These are phyloP conservation scores for Colletotrichum liriopes DNA, from an alignment of 2,329 filamentous ascomycete species.

Conservation along the genomic window DNA sequence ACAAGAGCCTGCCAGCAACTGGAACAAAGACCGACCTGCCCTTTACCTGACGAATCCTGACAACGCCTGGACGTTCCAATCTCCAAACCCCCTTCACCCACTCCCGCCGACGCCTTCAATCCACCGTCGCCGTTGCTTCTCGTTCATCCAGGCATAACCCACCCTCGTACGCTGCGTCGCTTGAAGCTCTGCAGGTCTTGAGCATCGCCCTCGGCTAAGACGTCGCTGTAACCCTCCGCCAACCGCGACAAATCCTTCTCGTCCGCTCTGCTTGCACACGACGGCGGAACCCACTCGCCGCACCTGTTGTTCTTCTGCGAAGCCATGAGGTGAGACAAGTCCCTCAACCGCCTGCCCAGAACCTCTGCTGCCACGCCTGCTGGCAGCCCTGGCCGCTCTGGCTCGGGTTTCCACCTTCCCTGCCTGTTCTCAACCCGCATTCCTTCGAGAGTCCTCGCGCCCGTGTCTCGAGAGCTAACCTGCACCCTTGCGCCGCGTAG, in stretches of 20 bases:
- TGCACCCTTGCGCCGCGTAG: conserved; percentile 49
- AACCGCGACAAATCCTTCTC: background rate
- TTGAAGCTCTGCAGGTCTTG: background rate
- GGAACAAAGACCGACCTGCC: conserved; percentile 23
- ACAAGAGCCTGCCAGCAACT: conserved; percentile 14
- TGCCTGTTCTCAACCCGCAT: conserved; percentile 26
- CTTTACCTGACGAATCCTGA: conserved; percentile 23
- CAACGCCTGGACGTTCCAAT: conserved; percentile 12
- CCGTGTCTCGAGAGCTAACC: conserved; percentile 44
- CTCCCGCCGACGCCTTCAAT: conserved; percentile 20
- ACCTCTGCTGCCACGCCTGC: conserved; percentile 36
- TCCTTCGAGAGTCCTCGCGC: conserved; percentile 31
- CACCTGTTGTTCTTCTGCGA: conserved; percentile 23
- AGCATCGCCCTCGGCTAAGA: background rate
- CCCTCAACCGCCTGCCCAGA: conserved; percentile 29
- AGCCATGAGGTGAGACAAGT: conserved; percentile 43
- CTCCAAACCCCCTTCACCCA: background rate
- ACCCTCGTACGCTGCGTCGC: background rate
- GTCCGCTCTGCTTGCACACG: conserved; percentile 7
- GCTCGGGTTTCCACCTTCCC: conserved; percentile 27
- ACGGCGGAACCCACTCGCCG: conserved; percentile 21
- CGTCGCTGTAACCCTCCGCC: conserved; percentile 1
- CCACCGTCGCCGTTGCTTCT: conserved; percentile 11
- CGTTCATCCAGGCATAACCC: background rate
- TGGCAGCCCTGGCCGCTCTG: conserved; percentile 38